Base-by-base conservation (phyloP, 148 eudicot species). In the Vaccinium macrocarpon region DNA sequence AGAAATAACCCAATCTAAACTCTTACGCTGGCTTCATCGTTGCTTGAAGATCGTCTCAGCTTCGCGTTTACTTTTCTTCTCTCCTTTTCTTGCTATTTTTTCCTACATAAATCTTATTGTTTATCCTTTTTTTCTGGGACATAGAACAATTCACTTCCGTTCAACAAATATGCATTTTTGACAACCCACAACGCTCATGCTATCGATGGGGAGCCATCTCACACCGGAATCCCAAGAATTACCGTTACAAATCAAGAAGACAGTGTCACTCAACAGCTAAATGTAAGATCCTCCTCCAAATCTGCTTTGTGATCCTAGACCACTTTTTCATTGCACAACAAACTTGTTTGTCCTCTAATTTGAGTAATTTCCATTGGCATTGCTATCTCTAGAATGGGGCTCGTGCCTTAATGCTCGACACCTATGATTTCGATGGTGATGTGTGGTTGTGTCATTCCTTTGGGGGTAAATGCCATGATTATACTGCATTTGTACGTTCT, bases 401-500 rank as follows among this genome's bases (percentile, higher is more conserved):
- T 85, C 95, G 98, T 13, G 96, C 88, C 12, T 86, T 95, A 51
- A 95, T 95, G 97, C 95, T 95, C 0, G 98, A 95, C 51, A 90
- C 91, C 5, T 95, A 94, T 14, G 97, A 95, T 82, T 95, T 88
- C 42, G 73, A 90, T 8, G 95, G 92, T 35, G 92, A 88, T 82
- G 87, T 95, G 19, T 95, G 98, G 97, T 59, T 95, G 82, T 95
- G 98, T 87, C 98, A 95, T 87, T 95, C 98, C 27, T 92, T 89
- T 42, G 90, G 89, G 77, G 97, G 97, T 75, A n/a, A 91, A 86
- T 95, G 97, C 85, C 78, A 89, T 51, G 89, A 91, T 57, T 89
- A 27, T 82, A 93, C 98, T 8, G 93, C 94, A 35, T 95, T 91
- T 87, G 98, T 94, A 87, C 87, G 98, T 94, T 81, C 21, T 76